Evolutionary conservation across 2,329 filamentous ascomycete genomes (phyloP).

Genomic region (Monosporascus sp.): DNA sequence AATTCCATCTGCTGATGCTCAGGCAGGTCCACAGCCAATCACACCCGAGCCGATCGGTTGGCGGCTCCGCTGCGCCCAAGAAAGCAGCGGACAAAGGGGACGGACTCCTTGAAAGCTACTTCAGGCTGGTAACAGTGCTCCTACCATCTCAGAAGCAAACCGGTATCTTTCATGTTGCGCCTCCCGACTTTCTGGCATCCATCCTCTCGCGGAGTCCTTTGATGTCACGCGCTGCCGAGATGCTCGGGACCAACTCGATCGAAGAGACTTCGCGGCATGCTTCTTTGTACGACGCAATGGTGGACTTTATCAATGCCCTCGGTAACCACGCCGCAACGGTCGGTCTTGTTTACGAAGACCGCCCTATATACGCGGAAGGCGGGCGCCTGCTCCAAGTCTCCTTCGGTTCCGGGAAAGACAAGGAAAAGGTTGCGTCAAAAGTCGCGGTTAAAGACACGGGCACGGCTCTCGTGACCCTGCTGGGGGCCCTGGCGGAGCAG

Average conservation of each 20-base stretch:
- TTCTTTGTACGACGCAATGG: constrained; percentile 30
- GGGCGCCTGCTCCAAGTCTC: constrained; percentile 32
- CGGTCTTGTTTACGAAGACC: constrained; percentile 27
- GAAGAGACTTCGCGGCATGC: constrained; percentile 20
- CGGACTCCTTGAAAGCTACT: constrained; percentile 7
- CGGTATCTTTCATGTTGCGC: neutral
- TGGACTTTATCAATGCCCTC: constrained; percentile 34
- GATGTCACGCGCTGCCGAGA: constrained; percentile 7
- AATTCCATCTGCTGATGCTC: too few relatives aligned
- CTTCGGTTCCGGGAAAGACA: constrained; percentile 11
- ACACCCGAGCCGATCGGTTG: too few relatives aligned
- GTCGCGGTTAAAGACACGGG: constrained; percentile 16
- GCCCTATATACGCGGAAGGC: constrained; percentile 26
- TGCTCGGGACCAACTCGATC: constrained; percentile 14
- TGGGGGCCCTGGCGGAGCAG: constrained; percentile 25
- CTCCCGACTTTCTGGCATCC: constrained; percentile 3
- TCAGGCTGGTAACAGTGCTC: constrained; percentile 11
- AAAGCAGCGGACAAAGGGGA: neutral
- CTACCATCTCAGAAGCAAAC: constrained; percentile 5
- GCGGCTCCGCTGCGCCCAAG: too few relatives aligned
- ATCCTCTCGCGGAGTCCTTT: constrained; percentile 19
- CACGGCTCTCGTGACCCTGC: constrained; percentile 18
- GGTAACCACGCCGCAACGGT: constrained; percentile 25
- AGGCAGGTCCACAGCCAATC: too few relatives aligned
- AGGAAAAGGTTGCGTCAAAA: neutral